A percentile compares a stretch with the other conserved stretches of the same genome.
Conservation (phyloP, 2,329 filamentous ascomycete genomes). For the Beauveria brongniartii region DNA sequence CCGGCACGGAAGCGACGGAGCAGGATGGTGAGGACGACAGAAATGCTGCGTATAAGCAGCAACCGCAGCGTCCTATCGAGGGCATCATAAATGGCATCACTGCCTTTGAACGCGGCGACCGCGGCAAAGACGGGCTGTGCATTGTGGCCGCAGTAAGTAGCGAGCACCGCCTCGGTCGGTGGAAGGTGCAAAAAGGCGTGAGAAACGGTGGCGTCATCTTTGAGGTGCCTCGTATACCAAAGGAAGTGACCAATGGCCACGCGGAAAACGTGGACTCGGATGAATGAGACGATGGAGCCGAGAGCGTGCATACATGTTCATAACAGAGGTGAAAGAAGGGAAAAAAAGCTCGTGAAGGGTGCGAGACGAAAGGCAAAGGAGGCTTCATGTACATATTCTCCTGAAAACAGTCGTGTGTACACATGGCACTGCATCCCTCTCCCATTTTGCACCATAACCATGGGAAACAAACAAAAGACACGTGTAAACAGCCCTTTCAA, state of each 20-base stretch:
- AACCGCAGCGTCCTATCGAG: slow-evolving; percentile 35
- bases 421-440: background rate
- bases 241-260: background rate
- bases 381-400: background rate
- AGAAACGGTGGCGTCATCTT: slow-evolving; percentile 85
- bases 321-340: background rate
- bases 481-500: no score
- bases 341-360: background rate
- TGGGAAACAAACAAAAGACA: no score
- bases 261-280: slow-evolving; percentile 27
- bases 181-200: slow-evolving; percentile 57
- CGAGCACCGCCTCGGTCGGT: slow-evolving; percentile 77
- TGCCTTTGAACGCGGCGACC: slow-evolving; percentile 75
- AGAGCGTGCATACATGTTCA: background rate
- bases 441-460: no score
- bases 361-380: no score
- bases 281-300: slow-evolving; percentile 15
- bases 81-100: slow-evolving; percentile 86
- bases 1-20: slow-evolving; percentile 2
- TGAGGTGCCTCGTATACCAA: slow-evolving; percentile 55
- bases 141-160: slow-evolving; percentile 81
- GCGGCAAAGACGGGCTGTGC: slow-evolving; percentile 68
- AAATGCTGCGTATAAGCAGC: slow-evolving; percentile 17
- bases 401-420: background rate
- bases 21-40: slow-evolving; percentile 21